These are phyloP conservation scores for Apophysomyces trapeziformis DNA, from an alignment of 371 early-diverging fungal genomes.

Conservation along the genomic window DNA sequence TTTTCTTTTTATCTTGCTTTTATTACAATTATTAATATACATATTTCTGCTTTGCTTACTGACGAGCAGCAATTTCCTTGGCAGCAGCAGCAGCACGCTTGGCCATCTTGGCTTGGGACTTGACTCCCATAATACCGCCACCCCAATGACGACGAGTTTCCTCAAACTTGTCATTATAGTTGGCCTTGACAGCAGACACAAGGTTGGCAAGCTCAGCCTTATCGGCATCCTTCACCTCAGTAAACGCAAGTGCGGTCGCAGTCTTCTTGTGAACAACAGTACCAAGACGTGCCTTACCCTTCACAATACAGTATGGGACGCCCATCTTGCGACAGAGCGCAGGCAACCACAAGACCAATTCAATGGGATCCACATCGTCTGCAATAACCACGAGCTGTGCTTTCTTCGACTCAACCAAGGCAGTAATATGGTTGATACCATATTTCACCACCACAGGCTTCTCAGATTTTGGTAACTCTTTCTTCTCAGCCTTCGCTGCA, in stretches of 20 bases:
- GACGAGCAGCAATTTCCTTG: slow-evolving; percentile 65
- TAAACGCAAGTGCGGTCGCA: slow-evolving; percentile 95
- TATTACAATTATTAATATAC: neutral
- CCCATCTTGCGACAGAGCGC: slow-evolving; percentile 99
- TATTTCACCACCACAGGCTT: slow-evolving; percentile 98
- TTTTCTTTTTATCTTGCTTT: neutral
- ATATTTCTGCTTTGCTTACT: slow-evolving; percentile 31
- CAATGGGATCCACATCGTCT: slow-evolving; percentile 99
- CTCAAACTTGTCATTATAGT: slow-evolving; percentile 93
- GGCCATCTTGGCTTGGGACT: slow-evolving; percentile 82
- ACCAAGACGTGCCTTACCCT: slow-evolving; percentile 97
- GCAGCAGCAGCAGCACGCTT: slow-evolving; percentile 80
- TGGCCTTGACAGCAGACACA: slow-evolving; percentile 91
- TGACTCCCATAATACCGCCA: slow-evolving; percentile 96
- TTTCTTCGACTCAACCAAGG: slow-evolving; percentile 98
- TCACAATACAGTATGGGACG: slow-evolving; percentile 99
- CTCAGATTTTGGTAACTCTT: slow-evolving; percentile 85
- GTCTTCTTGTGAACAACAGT: slow-evolving; percentile 99
- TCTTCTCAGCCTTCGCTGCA: slow-evolving; percentile 83
- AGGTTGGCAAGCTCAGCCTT: slow-evolving; percentile 88
- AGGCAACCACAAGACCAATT: slow-evolving; percentile 98
- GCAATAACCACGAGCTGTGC: slow-evolving; percentile 99
- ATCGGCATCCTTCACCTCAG: slow-evolving; percentile 96
- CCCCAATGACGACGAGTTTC: slow-evolving; percentile 93
- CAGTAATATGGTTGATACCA: slow-evolving; percentile 99